These are phyloP conservation scores for Pichia sp. DNA, from an alignment of 1,139 yeast species.

Conservation along the genomic window DNA sequence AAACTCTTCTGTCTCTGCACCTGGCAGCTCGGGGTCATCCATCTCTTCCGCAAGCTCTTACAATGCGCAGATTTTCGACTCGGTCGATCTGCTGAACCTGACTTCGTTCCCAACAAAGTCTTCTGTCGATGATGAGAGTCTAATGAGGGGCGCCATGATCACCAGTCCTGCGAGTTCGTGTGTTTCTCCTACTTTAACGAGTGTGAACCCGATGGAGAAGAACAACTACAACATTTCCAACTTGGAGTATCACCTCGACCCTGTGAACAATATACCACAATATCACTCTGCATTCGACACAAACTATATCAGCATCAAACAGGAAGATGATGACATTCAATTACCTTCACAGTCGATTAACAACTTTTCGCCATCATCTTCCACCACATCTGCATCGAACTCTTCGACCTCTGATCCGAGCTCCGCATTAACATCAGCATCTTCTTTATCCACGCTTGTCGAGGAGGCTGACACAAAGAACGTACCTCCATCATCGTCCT, in stretches of 20 bases:
- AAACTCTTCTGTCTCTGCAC: not conserved
- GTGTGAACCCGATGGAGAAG: not conserved
- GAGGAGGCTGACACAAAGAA: not conserved
- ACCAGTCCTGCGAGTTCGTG: slow-evolving; percentile 15
- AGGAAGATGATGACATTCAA: not conserved
- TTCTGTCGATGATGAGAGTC: not conserved
- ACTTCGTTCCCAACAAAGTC: not conserved
- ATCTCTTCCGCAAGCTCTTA: slow-evolving; percentile 1
- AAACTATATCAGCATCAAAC: not conserved
- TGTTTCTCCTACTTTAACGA: slow-evolving; percentile 12
- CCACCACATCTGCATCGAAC: not conserved
- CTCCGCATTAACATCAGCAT: not conserved
- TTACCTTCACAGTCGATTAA: not conserved
- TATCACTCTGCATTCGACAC: not conserved
- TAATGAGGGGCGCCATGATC: not conserved
- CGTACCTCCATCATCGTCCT: not conserved
- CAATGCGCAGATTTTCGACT: not conserved
- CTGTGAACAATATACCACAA: not conserved
- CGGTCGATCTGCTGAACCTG: slow-evolving; percentile 2
- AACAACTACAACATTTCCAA: not conserved
- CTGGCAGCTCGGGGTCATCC: not conserved
- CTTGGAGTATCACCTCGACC: not conserved
- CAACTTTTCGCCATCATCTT: not conserved
- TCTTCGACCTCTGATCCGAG: too few species aligned
- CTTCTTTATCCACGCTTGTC: not conserved